Base-by-base conservation (phyloP, 2,329 filamentous ascomycete genomes). In the Calonectria hawksworthii region DNA sequence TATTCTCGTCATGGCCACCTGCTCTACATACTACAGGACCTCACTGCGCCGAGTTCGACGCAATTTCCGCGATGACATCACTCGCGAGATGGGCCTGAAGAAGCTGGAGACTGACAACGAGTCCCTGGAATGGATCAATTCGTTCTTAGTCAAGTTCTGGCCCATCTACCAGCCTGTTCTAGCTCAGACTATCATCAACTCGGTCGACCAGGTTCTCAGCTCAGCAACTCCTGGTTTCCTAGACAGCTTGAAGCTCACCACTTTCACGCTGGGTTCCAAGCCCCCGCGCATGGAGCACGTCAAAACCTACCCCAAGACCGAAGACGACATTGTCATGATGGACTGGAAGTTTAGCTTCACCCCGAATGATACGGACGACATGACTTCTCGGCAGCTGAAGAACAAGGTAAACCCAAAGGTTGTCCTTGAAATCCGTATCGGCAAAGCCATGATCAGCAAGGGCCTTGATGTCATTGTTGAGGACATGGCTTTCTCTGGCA, bases 341-440 rank as follows among this genome's bases (percentile, higher is more conserved):
- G 97, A 99, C 84, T 99, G 97, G 97, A 98, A 98, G 82, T 99
- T 99, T 86, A 99, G 96, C 89, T 99, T 99, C 87, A 99, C 95
- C 0, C 97, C 97, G 41, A 99, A 97, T 79, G 98, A 99, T 85
- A 94, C 92, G 3, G 93, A 94, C 78, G 97, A 99, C 85, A 92
- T 99, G 90, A 99, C 97, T 2, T 89, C 93, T 2, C 92, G 94
- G 75, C 97, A 99, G 85, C 87, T 98, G 82, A 96, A 95, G 88
- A 96, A 96, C 89, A 98, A 98, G 89, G 92, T 99, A 85, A 99
- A 99, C 83, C 97, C 97, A 70, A 99, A 99, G 87, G 90, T 99
- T 72, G 95, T 99, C 14, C 91, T 99, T 32, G 97, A 99, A 84
- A 96, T 99, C 71, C 93, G 97, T 77, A 90, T 99, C 68, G 97